Base-by-base conservation (phyloP, 176 grass and related monocot genomes). In the Leersia perrieri region DNA sequence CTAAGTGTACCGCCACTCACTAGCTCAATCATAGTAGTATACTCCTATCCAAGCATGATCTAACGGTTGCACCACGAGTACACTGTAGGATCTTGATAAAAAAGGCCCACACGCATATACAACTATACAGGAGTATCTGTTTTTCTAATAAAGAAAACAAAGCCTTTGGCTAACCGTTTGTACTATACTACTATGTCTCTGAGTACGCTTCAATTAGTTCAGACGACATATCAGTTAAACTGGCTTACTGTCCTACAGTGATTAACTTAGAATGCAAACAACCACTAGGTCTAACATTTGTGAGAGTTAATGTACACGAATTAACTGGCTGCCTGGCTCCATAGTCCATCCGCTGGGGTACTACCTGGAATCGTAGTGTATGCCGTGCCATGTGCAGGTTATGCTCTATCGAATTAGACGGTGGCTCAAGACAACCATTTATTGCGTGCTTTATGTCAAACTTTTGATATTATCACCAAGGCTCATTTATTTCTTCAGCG, bases 391-490 rank as follows among this genome's bases (percentile, higher is more conserved):
- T 34, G 38, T 75, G 76, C 40, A 33, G 39, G 60, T 29, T 57
- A 10, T 18, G 22, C 69, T 73, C 66, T 41, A 78, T 73, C 87
- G 68, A 88, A 79, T 79, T 6, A 25, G 63, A 51, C 87, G 87
- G 81, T 88, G 81, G 75, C 68, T 74, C 36, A 84, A 45, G 62
- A 36, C 47, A 26, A 22, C 11, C 26, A 80, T 80, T 89, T 74
- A 89, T 89, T 70, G 49, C 49, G 76, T 84, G 81, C 18, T 60
- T 81, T 45, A 81, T 85, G 33, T 9, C 53, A 45, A 65, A 36
- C 70, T 64, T 33, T 69, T 41, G 63, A 55, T 16, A 67, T 9
- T 27, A 32, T 36, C 64, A 60, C 64, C 22, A 81, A 58, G 38
- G 26, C 65, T 72, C 66, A 85, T 41, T 60, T 60, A 68, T 23